Percentiles rank a stretch among this genome's conserved stretches.
Evolutionary conservation across 805 yeast genomes (phyloP).

Genomic region (Candida boidinii): DNA sequence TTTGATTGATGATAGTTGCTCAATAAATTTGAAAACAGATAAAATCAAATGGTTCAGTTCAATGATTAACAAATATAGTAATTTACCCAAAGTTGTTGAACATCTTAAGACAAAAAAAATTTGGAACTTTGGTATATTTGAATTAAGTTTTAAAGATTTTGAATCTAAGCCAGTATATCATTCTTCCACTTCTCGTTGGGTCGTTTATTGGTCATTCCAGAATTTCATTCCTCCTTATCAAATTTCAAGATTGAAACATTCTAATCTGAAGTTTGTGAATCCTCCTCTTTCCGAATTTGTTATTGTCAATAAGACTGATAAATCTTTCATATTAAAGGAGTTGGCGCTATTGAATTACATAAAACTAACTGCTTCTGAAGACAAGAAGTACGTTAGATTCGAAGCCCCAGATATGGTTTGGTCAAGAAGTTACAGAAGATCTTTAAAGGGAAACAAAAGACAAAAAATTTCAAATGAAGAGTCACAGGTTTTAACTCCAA

Average conservation of each 20-base stretch:
- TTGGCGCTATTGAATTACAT: no score
- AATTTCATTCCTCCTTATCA: conserved; percentile 7
- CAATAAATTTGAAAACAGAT: conserved; percentile 1
- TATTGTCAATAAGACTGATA: no score
- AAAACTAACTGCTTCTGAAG: background rate
- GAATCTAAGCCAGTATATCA: no score
- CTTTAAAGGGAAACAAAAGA: conserved; percentile 2
- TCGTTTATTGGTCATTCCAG: conserved; percentile 28
- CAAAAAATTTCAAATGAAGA: conserved; percentile 4
- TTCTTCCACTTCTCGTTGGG: conserved; percentile 27
- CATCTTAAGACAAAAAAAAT: conserved; percentile 3
- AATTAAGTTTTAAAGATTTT: conserved; percentile 21
- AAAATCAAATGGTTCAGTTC: conserved; percentile 32
- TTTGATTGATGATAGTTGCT: conserved; percentile 29
- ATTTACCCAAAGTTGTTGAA: conserved; percentile 8
- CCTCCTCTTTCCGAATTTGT: no score
- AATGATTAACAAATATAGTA: conserved; percentile 13
- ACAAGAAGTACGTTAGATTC: background rate
- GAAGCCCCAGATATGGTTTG: conserved; percentile 17
- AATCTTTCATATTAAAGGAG: no score
- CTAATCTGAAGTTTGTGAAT: no score
- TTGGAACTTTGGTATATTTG: conserved; percentile 23
- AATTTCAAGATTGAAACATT: background rate
- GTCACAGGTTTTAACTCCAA: conserved; percentile 6
- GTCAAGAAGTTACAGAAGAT: conserved; percentile 20